phyloP scores from a whole-genome alignment of 192 early-diverging fungal species.

The Coemansia sp. region DNA sequence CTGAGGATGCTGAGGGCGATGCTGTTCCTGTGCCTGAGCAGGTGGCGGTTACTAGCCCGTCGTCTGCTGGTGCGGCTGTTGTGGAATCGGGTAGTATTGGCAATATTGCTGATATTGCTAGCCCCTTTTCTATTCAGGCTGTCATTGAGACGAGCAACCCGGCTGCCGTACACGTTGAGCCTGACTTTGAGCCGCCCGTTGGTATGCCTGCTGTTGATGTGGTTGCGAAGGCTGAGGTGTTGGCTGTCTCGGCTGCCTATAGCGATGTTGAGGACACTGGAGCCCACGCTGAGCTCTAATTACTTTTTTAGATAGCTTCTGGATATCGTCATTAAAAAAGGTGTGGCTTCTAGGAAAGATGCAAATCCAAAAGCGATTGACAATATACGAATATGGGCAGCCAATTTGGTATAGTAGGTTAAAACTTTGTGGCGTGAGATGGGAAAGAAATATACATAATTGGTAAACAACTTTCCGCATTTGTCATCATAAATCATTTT shows the following conservation, averaged over 20 bases:
- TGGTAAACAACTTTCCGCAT: not conserved
- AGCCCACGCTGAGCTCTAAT: not conserved
- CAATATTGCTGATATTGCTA: constrained; percentile 10
- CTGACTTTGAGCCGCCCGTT: not conserved
- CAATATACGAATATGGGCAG: not conserved
- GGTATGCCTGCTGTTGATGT: not conserved
- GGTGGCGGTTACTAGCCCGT: not conserved
- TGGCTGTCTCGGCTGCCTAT: not conserved
- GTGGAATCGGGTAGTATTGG: not conserved
- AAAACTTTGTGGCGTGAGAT: not conserved
- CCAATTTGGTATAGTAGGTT: too few species aligned
- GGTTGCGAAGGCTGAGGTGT: not conserved
- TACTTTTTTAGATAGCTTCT: too few species aligned
- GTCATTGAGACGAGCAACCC: not conserved
- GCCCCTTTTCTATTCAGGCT: not conserved
- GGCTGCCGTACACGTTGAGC: not conserved
- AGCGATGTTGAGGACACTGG: constrained; percentile 2
- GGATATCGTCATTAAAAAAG: not conserved
- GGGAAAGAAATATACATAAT: not conserved
- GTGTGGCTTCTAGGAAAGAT: not conserved
- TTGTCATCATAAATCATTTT: not conserved
- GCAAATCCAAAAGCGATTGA: not conserved
- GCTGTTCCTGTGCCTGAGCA: not conserved
- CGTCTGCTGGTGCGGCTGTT: not conserved
- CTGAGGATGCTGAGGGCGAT: not conserved